Percentiles rank a stretch among this genome's conserved stretches.
These are phyloP conservation scores for Parasitella parasitica DNA, from an alignment of 371 early-diverging fungal species.

Conservation along the genomic window DNA sequence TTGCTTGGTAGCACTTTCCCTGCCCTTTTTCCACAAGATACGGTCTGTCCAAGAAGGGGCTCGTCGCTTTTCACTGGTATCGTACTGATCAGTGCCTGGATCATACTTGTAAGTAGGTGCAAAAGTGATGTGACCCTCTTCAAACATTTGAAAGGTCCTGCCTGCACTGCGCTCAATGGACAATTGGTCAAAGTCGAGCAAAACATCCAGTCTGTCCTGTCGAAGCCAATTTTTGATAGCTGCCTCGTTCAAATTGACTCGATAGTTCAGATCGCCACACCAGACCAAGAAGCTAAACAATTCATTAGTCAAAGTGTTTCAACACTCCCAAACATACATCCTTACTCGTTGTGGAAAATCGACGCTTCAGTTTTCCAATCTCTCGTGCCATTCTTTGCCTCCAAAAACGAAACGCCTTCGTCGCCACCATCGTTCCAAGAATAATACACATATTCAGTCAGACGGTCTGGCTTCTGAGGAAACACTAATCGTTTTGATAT, in stretches of 20 bases:
- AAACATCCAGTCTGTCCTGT: constrained; percentile 48
- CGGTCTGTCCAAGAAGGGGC: constrained; percentile 94
- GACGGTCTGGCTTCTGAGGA: constrained; percentile 28
- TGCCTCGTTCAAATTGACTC: constrained; percentile 67
- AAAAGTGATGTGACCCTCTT: constrained; percentile 80
- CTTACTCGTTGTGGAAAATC: constrained; percentile 73
- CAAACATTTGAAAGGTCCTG: constrained; percentile 74
- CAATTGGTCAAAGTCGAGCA: constrained; percentile 71
- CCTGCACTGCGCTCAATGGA: constrained; percentile 47
- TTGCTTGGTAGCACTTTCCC: constrained; percentile 1
- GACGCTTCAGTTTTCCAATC: constrained; percentile 49
- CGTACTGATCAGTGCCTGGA: constrained; percentile 78
- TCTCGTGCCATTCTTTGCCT: constrained; percentile 23
- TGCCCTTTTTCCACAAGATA: constrained; percentile 78
- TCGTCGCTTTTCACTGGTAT: constrained; percentile 84
- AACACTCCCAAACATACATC: neutral
- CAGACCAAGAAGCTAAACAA: constrained; percentile 77
- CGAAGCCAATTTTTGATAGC: constrained; percentile 56
- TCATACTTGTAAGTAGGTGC: constrained; percentile 93
- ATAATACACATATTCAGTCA: constrained; percentile 33
- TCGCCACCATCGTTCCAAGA: constrained; percentile 52
- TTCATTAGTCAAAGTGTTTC: neutral
- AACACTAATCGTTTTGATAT: constrained; percentile 75
- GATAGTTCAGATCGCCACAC: constrained; percentile 95
- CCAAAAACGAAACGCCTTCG: constrained; percentile 44